Evolutionary conservation across 352 stramenopile genomes (phyloP).

Genomic region (Phytopythium cucurbitacearum): DNA sequence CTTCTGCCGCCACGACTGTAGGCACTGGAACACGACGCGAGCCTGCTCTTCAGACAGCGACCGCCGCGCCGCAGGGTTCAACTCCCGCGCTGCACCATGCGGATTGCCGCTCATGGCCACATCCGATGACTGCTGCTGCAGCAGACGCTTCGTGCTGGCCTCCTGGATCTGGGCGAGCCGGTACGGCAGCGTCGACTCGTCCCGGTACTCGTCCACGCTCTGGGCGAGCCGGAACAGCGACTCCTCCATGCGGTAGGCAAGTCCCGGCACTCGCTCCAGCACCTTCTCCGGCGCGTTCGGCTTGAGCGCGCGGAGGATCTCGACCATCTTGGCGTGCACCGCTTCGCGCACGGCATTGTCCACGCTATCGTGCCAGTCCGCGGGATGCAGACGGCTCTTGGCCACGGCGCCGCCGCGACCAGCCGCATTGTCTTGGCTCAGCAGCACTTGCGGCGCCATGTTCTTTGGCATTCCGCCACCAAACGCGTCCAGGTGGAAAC

Average conservation of each 20-base stretch:
- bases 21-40: conserved; percentile 54
- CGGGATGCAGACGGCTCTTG: conserved; percentile 10
- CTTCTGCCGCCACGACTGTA: conserved; percentile 78
- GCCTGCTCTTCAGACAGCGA: conserved; percentile 57
- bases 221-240: conserved; percentile 85
- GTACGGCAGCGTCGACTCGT: conserved; percentile 89
- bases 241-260: conserved; percentile 95
- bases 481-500: conserved; percentile 8
- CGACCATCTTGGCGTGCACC: conserved; percentile 77
- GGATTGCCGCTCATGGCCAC: not conserved
- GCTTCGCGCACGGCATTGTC: conserved; percentile 30
- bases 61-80: conserved; percentile 9
- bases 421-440: conserved; percentile 6
- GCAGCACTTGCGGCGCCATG: conserved; percentile 5
- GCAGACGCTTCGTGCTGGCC: conserved; percentile 48
- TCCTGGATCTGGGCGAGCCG: conserved; percentile 89
- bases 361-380: conserved; percentile 23
- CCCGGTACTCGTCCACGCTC: conserved; percentile 89
- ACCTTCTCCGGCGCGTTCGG: conserved; percentile 94
- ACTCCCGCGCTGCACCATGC: conserved; percentile 7
- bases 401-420: conserved; percentile 5
- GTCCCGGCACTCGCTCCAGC: conserved; percentile 92
- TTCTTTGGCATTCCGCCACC: conserved; percentile 1
- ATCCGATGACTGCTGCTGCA: conserved; percentile 33
- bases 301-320: conserved; percentile 90